Base-by-base conservation (phyloP, 495 filamentous ascomycete genomes). In the Penicillium daleae region DNA sequence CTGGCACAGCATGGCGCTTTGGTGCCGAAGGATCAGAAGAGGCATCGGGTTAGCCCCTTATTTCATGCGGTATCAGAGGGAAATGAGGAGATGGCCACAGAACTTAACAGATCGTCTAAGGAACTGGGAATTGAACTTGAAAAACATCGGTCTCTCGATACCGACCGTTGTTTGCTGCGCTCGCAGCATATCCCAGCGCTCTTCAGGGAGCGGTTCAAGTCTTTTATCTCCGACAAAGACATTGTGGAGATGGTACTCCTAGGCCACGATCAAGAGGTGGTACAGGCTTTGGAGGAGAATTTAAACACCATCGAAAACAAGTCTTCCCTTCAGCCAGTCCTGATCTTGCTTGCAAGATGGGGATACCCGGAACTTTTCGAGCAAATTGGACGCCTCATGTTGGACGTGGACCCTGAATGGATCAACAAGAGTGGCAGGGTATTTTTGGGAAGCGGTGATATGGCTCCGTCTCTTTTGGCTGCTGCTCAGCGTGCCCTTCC, bases 401-500 rank as follows among this genome's bases (percentile, higher is more conserved):
- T 48, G 2, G 51, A 32, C 8, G 13, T 39, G 9, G 35, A 39
- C 5, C 21, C 10, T 10, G 24, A 55, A n/a, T 71, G 69, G 69
- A 59, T 72, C 31, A 65, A 72, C 17, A 51, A 33, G 6, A 37
- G 39, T 7, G 26, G 24, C 26, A 35, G 51, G 4, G 0, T 7
- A 2, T 26, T 60, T 6, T n/a, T 59, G 5, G 42, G 51, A 12
- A 12, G 17, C 6, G 44, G 35, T 3, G 35, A 52, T 0, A 44
- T 73, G 19, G 52, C 33, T 3, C 73, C 74, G 0, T 68, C 64
- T 37, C 64, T 82, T 17, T 60, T 78, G 7, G 58, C 55, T n/a
- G 74, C 75, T 19, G 68, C 64, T 8, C 51, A 67, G 22, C 68
- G 75, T 22, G 57, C 64, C 0, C 61, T 76, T 2, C 77, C 81